phyloP scores from a whole-genome alignment of 495 filamentous ascomycete genomes.

The Lepraria neglecta region DNA sequence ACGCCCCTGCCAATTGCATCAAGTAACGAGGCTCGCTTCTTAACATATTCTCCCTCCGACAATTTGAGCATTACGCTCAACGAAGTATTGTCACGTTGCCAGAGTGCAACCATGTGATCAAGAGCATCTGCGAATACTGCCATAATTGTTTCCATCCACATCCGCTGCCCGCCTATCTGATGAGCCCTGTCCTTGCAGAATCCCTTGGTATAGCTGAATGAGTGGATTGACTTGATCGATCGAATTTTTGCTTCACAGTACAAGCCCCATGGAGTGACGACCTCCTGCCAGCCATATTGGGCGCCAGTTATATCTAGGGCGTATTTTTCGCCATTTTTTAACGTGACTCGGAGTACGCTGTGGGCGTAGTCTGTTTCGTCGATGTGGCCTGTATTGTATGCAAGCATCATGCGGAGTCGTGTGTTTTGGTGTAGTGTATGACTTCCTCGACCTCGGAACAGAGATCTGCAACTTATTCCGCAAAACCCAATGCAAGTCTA shows the following conservation, averaged over 20 bases:
- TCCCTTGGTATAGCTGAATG: neutral
- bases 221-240: neutral
- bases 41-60: neutral
- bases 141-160: no score
- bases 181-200: neutral
- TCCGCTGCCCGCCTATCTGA: no score
- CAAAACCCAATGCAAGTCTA: no score
- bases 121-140: neutral
- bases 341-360: neutral
- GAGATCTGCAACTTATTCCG: neutral
- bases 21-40: neutral
- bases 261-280: neutral
- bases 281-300: slow-evolving; percentile 3
- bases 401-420: neutral
- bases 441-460: neutral
- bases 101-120: neutral
- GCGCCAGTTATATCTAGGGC: slow-evolving; percentile 4
- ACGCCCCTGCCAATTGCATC: neutral
- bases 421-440: neutral
- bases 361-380: slow-evolving; percentile 2
- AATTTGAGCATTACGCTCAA: neutral
- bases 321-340: neutral
- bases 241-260: neutral
- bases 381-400: neutral
- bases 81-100: neutral